Evolutionary conservation across 2,329 filamentous ascomycete species (phyloP).

Genomic region (Botrytis cinerea): DNA sequence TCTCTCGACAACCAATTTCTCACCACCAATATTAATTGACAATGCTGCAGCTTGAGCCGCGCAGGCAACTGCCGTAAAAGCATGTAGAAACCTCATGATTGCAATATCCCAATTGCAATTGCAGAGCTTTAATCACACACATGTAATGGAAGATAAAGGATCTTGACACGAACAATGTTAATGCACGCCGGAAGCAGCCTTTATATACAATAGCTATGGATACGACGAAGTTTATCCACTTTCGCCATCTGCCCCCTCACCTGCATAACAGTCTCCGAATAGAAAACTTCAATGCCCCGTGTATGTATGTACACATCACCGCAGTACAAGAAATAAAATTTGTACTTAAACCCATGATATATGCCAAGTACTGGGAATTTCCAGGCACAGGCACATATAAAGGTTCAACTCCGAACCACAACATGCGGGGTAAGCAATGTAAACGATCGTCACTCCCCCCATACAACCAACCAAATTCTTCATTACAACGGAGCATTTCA

Average conservation of each 20-base stretch:
- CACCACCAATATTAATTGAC: conserved; percentile 49
- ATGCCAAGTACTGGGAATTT: neutral
- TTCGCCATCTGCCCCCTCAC: neutral
- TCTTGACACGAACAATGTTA: neutral
- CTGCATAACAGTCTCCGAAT: neutral
- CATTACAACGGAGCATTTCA: conserved; percentile 3
- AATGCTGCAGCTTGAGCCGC: conserved; percentile 50
- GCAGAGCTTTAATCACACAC: neutral
- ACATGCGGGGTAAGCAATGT: conserved; percentile 12
- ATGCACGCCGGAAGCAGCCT: neutral
- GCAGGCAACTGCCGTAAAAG: conserved; percentile 43
- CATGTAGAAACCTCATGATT: conserved; percentile 45
- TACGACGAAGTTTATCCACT: conserved; percentile 1
- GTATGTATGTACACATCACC: neutral
- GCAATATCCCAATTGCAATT: conserved; percentile 18
- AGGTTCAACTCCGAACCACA: conserved; percentile 2
- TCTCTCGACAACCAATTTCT: conserved; percentile 51
- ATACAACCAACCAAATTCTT: neutral
- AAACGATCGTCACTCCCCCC: conserved; percentile 4
- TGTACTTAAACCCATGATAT: neutral
- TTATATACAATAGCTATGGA: conserved; percentile 15
- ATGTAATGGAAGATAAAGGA: neutral
- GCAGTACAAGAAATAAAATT: neutral
- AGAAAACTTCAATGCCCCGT: neutral
- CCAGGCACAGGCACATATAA: conserved; percentile 5